A percentile compares a stretch with the other conserved stretches of the same genome.
Conservation (phyloP, 2,329 filamentous ascomycete species). For the Chrysoporthe cubensis region DNA sequence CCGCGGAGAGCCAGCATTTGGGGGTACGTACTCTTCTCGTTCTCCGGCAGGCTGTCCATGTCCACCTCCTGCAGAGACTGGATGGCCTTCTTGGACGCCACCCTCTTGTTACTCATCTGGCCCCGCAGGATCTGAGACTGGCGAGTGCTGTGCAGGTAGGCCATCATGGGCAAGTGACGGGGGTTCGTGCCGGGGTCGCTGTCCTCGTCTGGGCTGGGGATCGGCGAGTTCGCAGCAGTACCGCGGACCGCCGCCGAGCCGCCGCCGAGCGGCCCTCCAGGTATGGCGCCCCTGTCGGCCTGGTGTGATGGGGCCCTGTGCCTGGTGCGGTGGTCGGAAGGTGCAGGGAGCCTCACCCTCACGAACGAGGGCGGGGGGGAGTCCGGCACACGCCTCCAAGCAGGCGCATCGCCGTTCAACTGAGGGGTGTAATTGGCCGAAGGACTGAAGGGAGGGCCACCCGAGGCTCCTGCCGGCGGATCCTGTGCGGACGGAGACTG, state of each 20-base stretch:
- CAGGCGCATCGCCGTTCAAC: not conserved
- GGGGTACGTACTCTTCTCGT: conserved; percentile 51
- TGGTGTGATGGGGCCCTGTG: not conserved
- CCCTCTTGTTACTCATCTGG: conserved; percentile 46
- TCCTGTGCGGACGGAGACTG: not conserved
- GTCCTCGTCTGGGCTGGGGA: conserved; percentile 26
- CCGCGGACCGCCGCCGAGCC: not conserved
- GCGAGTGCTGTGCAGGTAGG: conserved; percentile 16
- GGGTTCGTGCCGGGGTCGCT: conserved; percentile 39
- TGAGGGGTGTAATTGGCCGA: not conserved
- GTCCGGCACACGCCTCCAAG: not conserved
- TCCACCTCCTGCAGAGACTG: conserved; percentile 51
- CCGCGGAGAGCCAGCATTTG: not conserved
- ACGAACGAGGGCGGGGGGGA: not conserved
- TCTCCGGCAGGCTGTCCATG: conserved; percentile 48
- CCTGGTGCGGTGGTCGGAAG: not conserved
- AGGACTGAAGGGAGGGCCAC: not conserved
- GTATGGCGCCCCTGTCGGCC: not conserved
- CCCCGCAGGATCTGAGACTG: conserved; percentile 50
- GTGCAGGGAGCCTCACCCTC: conserved; percentile 3
- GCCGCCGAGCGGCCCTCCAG: not conserved
- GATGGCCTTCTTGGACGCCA: conserved; percentile 53
- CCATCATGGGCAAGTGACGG: conserved; percentile 37
- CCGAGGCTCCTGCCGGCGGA: not conserved
- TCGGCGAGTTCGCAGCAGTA: conserved; percentile 10